Evolutionary conservation across 345 rosid genomes (phyloP).

Genomic region (Rhodamnia rubescens): DNA sequence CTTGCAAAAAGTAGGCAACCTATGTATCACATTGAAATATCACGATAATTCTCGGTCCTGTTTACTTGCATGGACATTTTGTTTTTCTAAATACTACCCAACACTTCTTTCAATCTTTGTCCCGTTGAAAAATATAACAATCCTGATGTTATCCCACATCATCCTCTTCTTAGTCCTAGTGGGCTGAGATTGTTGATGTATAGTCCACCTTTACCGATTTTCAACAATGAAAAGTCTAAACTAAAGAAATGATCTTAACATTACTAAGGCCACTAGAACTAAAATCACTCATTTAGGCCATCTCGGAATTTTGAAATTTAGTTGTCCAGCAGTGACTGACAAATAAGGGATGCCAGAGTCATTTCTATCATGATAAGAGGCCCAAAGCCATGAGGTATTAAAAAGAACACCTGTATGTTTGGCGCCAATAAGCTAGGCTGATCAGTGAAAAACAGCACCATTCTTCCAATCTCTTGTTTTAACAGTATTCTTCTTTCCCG

Average conservation of each 20-base stretch:
- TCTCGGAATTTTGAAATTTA: background rate
- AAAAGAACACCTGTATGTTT: slow-evolving; percentile 66
- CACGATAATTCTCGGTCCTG: background rate
- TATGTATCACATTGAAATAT: background rate
- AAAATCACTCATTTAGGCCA: background rate
- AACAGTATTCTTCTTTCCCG: slow-evolving; percentile 88
- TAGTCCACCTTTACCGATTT: background rate
- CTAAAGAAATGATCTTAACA: background rate
- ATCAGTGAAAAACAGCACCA: slow-evolving; percentile 95
- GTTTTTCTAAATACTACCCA: background rate
- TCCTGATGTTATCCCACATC: background rate
- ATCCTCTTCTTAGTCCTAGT: background rate
- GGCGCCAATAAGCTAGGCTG: slow-evolving; percentile 99
- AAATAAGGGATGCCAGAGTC: background rate
- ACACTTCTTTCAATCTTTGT: background rate
- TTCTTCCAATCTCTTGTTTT: slow-evolving; percentile 96
- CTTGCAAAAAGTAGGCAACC: background rate
- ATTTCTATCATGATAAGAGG: background rate
- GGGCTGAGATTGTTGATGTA: background rate
- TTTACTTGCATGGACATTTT: background rate
- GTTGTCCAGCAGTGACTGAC: background rate
- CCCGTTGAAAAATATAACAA: background rate
- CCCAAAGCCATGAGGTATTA: background rate
- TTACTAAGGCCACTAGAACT: background rate
- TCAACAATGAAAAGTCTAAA: background rate